Evolutionary conservation across 2,329 filamentous ascomycete genomes (phyloP).

Genomic region (Fusarium praegraminearum): DNA sequence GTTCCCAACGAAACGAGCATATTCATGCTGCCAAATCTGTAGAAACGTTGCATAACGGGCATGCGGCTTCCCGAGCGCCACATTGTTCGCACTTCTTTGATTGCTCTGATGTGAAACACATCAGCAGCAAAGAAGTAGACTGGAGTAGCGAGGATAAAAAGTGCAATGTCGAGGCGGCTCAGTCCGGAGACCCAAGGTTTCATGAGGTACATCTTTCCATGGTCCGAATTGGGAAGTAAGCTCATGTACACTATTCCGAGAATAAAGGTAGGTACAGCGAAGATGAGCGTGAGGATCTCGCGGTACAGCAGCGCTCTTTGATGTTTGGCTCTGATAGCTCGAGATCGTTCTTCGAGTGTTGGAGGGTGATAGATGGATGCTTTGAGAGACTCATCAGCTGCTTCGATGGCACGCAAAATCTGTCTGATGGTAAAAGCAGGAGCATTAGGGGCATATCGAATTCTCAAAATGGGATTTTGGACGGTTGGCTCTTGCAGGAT

Average conservation of each 20-base stretch:
- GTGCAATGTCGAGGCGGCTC: slow-evolving; percentile 79
- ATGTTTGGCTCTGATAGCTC: slow-evolving; percentile 77
- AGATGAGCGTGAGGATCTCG: slow-evolving; percentile 74
- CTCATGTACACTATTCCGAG: slow-evolving; percentile 94
- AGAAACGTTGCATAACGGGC: slow-evolving; percentile 80
- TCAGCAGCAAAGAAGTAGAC: slow-evolving; percentile 90
- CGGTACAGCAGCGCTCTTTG: slow-evolving; percentile 75
- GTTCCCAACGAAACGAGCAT: slow-evolving; percentile 91
- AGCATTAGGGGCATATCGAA: slow-evolving; percentile 76
- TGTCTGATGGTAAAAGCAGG: slow-evolving; percentile 80
- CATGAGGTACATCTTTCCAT: slow-evolving; percentile 75
- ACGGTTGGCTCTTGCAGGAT: slow-evolving; percentile 68
- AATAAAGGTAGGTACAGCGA: slow-evolving; percentile 85
- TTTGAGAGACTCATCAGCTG: slow-evolving; percentile 73
- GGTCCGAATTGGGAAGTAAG: slow-evolving; percentile 71
- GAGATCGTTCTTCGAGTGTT: slow-evolving; percentile 84
- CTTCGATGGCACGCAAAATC: slow-evolving; percentile 76
- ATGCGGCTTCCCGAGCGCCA: slow-evolving; percentile 82
- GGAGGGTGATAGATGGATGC: slow-evolving; percentile 82
- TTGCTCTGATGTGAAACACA: slow-evolving; percentile 81
- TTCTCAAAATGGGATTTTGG: slow-evolving; percentile 73
- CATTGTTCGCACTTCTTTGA: slow-evolving; percentile 81
- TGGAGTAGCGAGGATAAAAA: slow-evolving; percentile 85
- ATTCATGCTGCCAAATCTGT: slow-evolving; percentile 97
- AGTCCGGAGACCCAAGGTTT: slow-evolving; percentile 77